Evolutionary conservation across 768 basidiomycete species (phyloP).

Genomic region (Obba rivulosa): DNA sequence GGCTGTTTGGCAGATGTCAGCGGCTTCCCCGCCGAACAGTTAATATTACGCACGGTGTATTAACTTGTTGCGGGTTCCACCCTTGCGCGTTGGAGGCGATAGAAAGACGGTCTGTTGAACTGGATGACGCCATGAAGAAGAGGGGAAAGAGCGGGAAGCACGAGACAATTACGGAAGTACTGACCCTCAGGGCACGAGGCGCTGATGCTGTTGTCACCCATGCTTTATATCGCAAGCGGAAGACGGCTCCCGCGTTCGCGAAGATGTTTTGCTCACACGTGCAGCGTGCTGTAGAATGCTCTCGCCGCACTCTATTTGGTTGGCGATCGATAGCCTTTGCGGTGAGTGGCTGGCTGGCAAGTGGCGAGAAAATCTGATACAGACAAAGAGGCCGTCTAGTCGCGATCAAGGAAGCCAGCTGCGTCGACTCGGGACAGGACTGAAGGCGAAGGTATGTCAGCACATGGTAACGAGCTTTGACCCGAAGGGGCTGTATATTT

Average conservation of each 20-base stretch:
- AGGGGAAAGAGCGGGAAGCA: slow-evolving; percentile 22
- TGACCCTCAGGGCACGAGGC: slow-evolving; percentile 22
- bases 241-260: no score
- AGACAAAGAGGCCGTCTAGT: neutral
- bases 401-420: no score
- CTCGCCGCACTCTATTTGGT: no score
- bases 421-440: no score
- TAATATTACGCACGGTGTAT: slow-evolving; percentile 20
- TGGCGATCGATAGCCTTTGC: slow-evolving; percentile 3
- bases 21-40: neutral
- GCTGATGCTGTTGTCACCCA: slow-evolving; percentile 10
- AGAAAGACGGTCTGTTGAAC: slow-evolving; percentile 21
- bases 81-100: slow-evolving; percentile 15
- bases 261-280: no score
- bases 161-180: slow-evolving; percentile 23
- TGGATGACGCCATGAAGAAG: slow-evolving; percentile 26
- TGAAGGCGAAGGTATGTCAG: no score
- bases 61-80: slow-evolving; percentile 25
- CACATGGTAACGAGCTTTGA: no score
- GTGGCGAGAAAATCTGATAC: slow-evolving; percentile 1
- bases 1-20: slow-evolving; percentile 19
- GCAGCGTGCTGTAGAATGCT: no score
- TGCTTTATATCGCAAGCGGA: slow-evolving; percentile 5
- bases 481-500: no score
- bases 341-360: neutral